Base-by-base conservation (phyloP, 257 asterid species). In the Mentha longifolia region DNA sequence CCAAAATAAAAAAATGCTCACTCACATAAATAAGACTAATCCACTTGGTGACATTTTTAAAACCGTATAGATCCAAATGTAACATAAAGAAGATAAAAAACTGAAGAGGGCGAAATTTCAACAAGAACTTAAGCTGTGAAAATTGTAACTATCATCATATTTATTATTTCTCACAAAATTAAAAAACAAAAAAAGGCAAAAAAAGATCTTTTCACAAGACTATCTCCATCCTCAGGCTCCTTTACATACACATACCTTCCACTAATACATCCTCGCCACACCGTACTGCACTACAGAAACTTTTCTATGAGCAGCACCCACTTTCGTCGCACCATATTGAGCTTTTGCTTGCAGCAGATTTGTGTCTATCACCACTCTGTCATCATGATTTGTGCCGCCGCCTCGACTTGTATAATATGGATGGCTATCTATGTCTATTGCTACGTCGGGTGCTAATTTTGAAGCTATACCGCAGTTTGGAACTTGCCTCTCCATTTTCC, bases 361-460 rank as follows among this genome's bases (percentile, higher is more conserved):
- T 11, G 96, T 80, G 74, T 88, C 92, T 1, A 89, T 79, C 7
- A 77, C 49, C 17, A 91, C 84, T 68, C 92, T 77, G 67, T 87
- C 91, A 17, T 81, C 83, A n/a, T 50, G 65, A 35, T 80, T 87
- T 25, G 84, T 55, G 33, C 74, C 83, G 62, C 86, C 87, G 15
- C 78, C 84, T 19, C 81, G 81, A 20, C 83, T 66, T 72, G 61
- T 76, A 61, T 80, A 86, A 67, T 80, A 86, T 6, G 92, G 88
- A 77, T 61, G 80, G 87, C 63, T 75, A 31, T 91, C 97, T 4
- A 91, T 90, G 79, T 85, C 84, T 46, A 88, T 90, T n/a, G 95
- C 90, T 61, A 90, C 78, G 61, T 90, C 95, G 3, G 93, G 95
- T 45, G 86, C 84, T 69, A 82, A 47, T 65, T 85, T 88, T 60